These are phyloP conservation scores for Nectriaceae sp. DNA, from an alignment of 2,329 filamentous ascomycete species.

Conservation along the genomic window DNA sequence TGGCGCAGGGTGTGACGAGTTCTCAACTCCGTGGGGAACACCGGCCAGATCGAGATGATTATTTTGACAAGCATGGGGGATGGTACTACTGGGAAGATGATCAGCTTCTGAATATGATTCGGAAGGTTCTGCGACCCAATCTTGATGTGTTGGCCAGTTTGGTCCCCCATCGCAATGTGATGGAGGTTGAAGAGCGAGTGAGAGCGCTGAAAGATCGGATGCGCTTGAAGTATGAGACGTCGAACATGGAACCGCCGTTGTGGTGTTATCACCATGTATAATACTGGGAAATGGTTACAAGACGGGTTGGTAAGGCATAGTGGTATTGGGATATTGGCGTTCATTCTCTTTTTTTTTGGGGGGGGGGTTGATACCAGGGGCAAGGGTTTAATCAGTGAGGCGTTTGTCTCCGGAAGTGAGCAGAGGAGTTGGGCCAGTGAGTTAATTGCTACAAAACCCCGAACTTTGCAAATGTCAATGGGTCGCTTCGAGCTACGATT, in stretches of 20 bases:
- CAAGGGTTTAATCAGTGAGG: no score
- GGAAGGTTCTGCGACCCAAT: constrained; percentile 16
- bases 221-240: constrained; percentile 19
- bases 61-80: constrained; percentile 23
- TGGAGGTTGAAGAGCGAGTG: constrained; percentile 22
- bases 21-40: not conserved
- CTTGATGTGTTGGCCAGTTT: constrained; percentile 9
- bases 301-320: not conserved
- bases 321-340: no score
- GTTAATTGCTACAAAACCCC: no score
- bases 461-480: no score
- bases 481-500: no score
- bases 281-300: not conserved
- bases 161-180: constrained; percentile 17
- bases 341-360: not conserved
- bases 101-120: constrained; percentile 24
- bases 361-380: no score
- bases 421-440: not conserved
- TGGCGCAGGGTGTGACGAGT: not conserved
- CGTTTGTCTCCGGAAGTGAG: not conserved
- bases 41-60: constrained; percentile 11
- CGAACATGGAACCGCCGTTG: constrained; percentile 19
- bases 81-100: constrained; percentile 32
- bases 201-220: constrained; percentile 21
- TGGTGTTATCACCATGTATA: constrained; percentile 26